These are phyloP conservation scores for Pseudopediastrum boryanum DNA, from an alignment of 139 green algal genomes.

Conservation along the genomic window DNA sequence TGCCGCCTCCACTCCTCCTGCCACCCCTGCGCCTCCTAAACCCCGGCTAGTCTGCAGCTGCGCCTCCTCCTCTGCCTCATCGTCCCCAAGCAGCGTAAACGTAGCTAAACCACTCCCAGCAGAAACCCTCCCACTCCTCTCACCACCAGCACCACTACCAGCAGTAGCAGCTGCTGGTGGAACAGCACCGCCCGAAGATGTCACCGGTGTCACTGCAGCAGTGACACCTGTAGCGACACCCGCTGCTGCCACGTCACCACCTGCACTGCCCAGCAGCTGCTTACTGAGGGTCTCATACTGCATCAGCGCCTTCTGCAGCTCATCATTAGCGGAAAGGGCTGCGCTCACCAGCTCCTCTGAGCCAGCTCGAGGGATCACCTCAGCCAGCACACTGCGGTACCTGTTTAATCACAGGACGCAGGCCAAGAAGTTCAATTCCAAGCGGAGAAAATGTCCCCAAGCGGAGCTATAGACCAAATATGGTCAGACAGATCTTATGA, in stretches of 20 bases:
- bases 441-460: not conserved
- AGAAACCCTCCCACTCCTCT: not conserved
- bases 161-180: not conserved
- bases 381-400: constrained; percentile 21
- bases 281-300: constrained; percentile 10
- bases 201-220: too few relatives aligned
- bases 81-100: constrained; percentile 22
- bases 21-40: too few relatives aligned
- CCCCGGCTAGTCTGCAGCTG: constrained; percentile 11
- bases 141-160: constrained; percentile 10
- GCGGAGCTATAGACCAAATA: not conserved
- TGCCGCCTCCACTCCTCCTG: too few relatives aligned
- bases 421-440: not conserved
- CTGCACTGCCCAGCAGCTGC: too few relatives aligned
- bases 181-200: not conserved
- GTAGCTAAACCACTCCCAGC: not conserved
- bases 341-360: constrained; percentile 24
- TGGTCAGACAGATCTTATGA: too few relatives aligned
- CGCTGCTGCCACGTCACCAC: not conserved
- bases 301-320: constrained; percentile 4
- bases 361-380: constrained; percentile 15
- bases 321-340: constrained; percentile 40
- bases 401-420: not conserved
- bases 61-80: constrained; percentile 20
- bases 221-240: not conserved